Percentiles rank a stretch among this genome's conserved stretches.
These are phyloP conservation scores for Coemansia sp. DNA, from an alignment of 192 early-diverging fungal genomes.

Conservation along the genomic window DNA sequence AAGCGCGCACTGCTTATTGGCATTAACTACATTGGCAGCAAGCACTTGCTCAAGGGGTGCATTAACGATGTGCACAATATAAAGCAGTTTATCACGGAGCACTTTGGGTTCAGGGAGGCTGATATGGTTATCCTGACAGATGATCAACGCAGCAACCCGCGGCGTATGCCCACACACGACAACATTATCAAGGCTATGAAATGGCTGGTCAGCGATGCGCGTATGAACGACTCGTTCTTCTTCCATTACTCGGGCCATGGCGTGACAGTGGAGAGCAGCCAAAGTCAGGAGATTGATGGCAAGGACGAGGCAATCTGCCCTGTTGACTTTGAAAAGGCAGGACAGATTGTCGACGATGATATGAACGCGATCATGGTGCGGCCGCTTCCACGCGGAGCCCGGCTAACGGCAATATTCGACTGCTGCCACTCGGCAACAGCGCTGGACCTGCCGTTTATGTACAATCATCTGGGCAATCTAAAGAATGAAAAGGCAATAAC, in stretches of 20 bases:
- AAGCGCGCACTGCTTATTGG: conserved; percentile 87
- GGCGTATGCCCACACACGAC: conserved; percentile 65
- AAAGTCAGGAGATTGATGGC: conserved; percentile 78
- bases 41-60: conserved; percentile 69
- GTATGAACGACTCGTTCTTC: conserved; percentile 78
- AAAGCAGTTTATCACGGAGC: conserved; percentile 64
- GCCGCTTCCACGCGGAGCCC: conserved; percentile 66
- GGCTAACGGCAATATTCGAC: conserved; percentile 81
- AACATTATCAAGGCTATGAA: conserved; percentile 76
- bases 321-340: conserved; percentile 58
- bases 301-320: conserved; percentile 80
- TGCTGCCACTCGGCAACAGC: conserved; percentile 84
- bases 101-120: conserved; percentile 64
- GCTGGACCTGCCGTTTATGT: conserved; percentile 77
- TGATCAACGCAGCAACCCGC: conserved; percentile 63
- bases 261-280: conserved; percentile 56
- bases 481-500: conserved; percentile 55
- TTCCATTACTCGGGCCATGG: conserved; percentile 84
- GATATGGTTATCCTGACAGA: conserved; percentile 79
- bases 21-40: conserved; percentile 80
- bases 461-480: conserved; percentile 66
- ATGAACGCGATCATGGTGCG: conserved; percentile 75
- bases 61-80: conserved; percentile 84
- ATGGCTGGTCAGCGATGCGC: conserved; percentile 75
- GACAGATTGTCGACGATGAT: conserved; percentile 71